These are phyloP conservation scores for Leishmania tarentolae DNA, from an alignment of 208 protist genomes.

Conservation along the genomic window DNA sequence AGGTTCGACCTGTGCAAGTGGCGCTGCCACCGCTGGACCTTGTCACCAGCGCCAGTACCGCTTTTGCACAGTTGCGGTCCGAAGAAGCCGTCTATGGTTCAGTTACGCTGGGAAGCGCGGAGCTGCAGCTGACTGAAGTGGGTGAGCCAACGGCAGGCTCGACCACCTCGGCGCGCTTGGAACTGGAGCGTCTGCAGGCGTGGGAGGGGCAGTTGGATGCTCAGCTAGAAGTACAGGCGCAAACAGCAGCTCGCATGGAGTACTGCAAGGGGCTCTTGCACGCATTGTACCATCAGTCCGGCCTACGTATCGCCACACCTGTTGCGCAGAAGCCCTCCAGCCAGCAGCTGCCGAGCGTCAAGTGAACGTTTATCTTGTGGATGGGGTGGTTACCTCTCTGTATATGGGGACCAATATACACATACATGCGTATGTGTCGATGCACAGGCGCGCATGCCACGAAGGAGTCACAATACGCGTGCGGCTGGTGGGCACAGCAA, in stretches of 20 bases:
- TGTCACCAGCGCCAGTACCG: constrained; percentile 19
- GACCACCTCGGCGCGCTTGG: constrained; percentile 71
- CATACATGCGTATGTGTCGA: background rate
- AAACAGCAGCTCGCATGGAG: constrained; percentile 6
- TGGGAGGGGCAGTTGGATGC: constrained; percentile 16
- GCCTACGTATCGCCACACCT: constrained; percentile 35
- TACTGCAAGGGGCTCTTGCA: constrained; percentile 25
- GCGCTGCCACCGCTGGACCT: constrained; percentile 30
- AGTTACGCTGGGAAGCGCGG: constrained; percentile 13
- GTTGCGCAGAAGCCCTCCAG: background rate
- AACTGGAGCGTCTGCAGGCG: constrained; percentile 41
- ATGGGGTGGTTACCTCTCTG: background rate
- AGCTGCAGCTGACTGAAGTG: constrained; percentile 57
- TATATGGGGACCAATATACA: background rate
- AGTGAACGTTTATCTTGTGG: background rate
- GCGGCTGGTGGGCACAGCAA: background rate
- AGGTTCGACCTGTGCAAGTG: constrained; percentile 13
- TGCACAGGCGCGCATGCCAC: background rate
- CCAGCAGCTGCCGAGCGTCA: background rate
- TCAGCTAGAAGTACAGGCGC: constrained; percentile 12
- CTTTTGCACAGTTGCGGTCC: constrained; percentile 25
- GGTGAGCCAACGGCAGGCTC: constrained; percentile 41
- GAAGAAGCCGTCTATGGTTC: constrained; percentile 23
- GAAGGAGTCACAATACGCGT: background rate
- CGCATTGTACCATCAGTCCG: constrained; percentile 31